phyloP scores from a whole-genome alignment of 805 yeast species.

The Starmerella floris region DNA sequence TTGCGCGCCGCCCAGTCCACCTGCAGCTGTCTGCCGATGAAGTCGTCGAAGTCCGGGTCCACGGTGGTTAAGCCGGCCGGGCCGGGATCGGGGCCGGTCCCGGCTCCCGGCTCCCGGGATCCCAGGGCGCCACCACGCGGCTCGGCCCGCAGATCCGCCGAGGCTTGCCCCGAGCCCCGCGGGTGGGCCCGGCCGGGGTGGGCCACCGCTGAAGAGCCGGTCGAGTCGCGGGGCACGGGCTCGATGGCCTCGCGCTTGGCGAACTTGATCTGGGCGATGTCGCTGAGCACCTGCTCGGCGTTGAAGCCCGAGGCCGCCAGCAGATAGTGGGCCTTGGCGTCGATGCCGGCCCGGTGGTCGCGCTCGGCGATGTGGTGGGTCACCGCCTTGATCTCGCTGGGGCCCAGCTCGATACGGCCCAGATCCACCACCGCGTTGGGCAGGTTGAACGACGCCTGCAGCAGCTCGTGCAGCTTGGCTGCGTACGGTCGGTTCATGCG shows the following conservation, averaged over 20 bases:
- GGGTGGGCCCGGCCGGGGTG: not conserved
- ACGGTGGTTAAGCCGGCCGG: slow-evolving; percentile 50
- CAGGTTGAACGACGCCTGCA: slow-evolving; percentile 63
- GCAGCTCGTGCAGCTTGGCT: slow-evolving; percentile 47
- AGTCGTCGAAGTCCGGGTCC: slow-evolving; percentile 77
- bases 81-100: not conserved
- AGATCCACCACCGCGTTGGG: slow-evolving; percentile 54
- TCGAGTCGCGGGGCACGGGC: not conserved
- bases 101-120: not conserved
- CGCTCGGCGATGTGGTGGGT: slow-evolving; percentile 25
- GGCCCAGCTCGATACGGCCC: slow-evolving; percentile 69
- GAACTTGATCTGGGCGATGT: slow-evolving; percentile 27
- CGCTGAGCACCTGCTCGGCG: slow-evolving; percentile 63
- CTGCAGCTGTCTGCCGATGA: slow-evolving; percentile 55
- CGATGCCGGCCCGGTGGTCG: slow-evolving; percentile 32
- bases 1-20: slow-evolving; percentile 77
- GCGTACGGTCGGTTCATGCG: slow-evolving; percentile 24
- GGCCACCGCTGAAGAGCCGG: not conserved
- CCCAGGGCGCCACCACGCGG: not conserved
- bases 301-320: slow-evolving; percentile 81
- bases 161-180: not conserved
- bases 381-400: slow-evolving; percentile 50
- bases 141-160: not conserved
- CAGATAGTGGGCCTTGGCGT: slow-evolving; percentile 54
- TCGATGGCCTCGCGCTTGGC: slow-evolving; percentile 4